A percentile compares a stretch with the other conserved stretches of the same genome.
Evolutionary conservation across 1,284 basidiomycete species (phyloP).

Genomic region (Cronartium quercuum): DNA sequence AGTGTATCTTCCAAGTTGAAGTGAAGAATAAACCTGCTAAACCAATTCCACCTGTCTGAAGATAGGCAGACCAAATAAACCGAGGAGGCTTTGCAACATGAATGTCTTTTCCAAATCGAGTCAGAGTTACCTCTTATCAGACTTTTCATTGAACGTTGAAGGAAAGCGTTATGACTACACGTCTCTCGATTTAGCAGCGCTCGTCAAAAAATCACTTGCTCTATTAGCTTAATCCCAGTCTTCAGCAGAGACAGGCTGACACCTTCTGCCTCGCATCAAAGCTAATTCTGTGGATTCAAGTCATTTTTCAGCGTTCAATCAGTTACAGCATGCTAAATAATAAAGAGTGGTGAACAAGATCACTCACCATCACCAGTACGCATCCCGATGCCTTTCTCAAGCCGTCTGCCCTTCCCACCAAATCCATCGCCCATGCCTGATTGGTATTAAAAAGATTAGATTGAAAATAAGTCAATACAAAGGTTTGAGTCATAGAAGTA

Average conservation of each 20-base stretch:
- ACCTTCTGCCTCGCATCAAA: constrained; percentile 26
- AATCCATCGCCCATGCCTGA: constrained; percentile 48
- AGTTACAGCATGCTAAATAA: background rate
- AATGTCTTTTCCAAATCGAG: background rate
- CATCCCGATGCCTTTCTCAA: constrained; percentile 47
- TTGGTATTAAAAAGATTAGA: constrained; percentile 26
- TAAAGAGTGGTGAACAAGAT: background rate
- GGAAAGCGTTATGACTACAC: background rate
- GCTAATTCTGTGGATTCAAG: constrained; percentile 27
- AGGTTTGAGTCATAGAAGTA: background rate
- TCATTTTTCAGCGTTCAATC: too few relatives aligned
- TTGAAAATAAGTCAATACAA: background rate
- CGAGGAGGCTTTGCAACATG: background rate
- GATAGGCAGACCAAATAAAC: background rate
- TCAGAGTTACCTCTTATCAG: background rate
- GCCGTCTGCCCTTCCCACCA: constrained; percentile 45
- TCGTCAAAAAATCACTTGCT: too few relatives aligned
- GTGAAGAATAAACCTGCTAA: too few relatives aligned
- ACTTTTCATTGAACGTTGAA: background rate
- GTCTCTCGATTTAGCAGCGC: background rate
- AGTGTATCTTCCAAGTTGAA: too few relatives aligned
- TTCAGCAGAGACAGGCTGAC: constrained; percentile 11
- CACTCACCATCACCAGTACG: constrained; percentile 38
- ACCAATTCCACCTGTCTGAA: background rate
- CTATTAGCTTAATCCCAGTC: constrained; percentile 15